These are phyloP conservation scores for Pleurotus djamor DNA, from an alignment of 768 basidiomycete species.

Conservation along the genomic window DNA sequence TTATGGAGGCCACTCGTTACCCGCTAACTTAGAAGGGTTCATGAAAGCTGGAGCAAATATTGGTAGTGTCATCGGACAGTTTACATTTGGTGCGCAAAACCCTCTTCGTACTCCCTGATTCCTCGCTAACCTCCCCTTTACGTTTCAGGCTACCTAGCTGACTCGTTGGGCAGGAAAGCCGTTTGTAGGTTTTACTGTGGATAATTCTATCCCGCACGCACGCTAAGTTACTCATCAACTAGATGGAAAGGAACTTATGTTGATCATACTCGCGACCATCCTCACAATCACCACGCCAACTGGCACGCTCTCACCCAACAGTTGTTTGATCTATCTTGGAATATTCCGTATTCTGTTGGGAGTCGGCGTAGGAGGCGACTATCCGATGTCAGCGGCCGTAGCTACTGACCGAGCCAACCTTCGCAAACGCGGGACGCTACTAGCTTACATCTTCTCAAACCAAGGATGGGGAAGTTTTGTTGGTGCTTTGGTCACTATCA, in stretches of 20 bases:
- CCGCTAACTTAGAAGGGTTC: conserved; percentile 55
- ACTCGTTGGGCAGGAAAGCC: conserved; percentile 65
- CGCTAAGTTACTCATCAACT: not conserved
- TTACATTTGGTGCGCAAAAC: conserved; percentile 45
- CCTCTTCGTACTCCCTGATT: not conserved
- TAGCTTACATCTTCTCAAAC: conserved; percentile 78
- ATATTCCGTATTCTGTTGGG: conserved; percentile 74
- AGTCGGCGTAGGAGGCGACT: conserved; percentile 78
- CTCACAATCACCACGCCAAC: conserved; percentile 67
- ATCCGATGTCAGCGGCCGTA: conserved; percentile 73
- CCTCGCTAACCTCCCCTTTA: not conserved
- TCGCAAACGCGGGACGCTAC: conserved; percentile 68
- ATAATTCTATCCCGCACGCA: not conserved
- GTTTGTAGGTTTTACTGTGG: conserved; percentile 39
- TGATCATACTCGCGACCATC: conserved; percentile 79
- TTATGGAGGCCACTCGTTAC: conserved; percentile 51
- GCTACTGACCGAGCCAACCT: conserved; percentile 66
- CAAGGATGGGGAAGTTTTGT: conserved; percentile 77
- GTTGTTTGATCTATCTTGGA: conserved; percentile 58
- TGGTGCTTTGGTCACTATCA: conserved; percentile 59
- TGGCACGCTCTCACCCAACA: conserved; percentile 39
- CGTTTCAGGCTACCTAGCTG: conserved; percentile 55
- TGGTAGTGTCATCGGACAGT: conserved; percentile 70
- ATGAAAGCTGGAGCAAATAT: conserved; percentile 70
- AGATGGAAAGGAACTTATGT: conserved; percentile 80